A percentile compares a stretch with the other conserved stretches of the same genome.
phyloP scores from a whole-genome alignment of 73 alveolate genomes.

The Durusdinium trenchii region DNA sequence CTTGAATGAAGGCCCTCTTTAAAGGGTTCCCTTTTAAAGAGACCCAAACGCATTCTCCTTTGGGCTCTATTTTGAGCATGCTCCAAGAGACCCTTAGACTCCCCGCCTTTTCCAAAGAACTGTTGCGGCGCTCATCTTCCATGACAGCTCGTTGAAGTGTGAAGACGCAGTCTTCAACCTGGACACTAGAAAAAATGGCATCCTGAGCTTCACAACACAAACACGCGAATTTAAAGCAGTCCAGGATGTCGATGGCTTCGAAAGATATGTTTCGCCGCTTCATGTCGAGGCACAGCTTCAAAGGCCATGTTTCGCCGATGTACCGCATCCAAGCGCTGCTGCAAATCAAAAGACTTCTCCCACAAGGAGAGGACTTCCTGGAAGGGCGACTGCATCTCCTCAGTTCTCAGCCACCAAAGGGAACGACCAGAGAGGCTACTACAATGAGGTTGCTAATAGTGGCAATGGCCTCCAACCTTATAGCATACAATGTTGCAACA shows the following conservation, averaged over 20 bases:
- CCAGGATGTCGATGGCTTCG: too few relatives aligned
- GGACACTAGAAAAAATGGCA: neutral
- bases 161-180: constrained; percentile 9
- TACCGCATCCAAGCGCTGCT: constrained; percentile 15
- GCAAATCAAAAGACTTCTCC: neutral
- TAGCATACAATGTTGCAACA: too few relatives aligned
- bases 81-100: neutral
- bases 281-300: neutral
- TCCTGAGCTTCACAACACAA: neutral
- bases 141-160: neutral
- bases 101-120: neutral
- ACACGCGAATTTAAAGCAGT: neutral
- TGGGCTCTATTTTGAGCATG: too few relatives aligned
- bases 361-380: neutral
- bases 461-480: too few relatives aligned
- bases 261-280: neutral
- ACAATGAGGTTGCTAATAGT: too few relatives aligned
- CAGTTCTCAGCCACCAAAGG: neutral
- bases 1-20: too few relatives aligned
- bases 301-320: constrained; percentile 9
- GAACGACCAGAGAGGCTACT: too few relatives aligned
- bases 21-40: too few relatives aligned
- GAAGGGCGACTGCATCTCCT: constrained; percentile 42
- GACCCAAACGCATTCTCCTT: too few relatives aligned
- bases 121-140: neutral